Conservation (phyloP, 495 filamentous ascomycete species). For the Chaetomium fimeti region DNA sequence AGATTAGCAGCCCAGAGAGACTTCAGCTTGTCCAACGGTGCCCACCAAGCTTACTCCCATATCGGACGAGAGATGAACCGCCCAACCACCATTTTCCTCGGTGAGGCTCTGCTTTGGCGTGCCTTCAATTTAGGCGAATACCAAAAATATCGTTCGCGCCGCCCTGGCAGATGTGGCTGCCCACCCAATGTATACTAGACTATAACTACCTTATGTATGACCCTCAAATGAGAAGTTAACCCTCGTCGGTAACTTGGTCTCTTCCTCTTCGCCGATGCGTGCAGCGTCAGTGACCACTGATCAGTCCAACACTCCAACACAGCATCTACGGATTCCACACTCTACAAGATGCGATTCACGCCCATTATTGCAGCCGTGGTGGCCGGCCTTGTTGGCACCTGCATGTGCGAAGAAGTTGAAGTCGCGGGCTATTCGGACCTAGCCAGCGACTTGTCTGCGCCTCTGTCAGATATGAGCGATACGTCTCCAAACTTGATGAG, state of each 20-base stretch:
- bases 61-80: conserved; percentile 5
- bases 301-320: too few relatives aligned
- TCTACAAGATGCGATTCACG: neutral
- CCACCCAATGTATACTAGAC: neutral
- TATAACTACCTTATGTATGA: too few relatives aligned
- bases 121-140: neutral
- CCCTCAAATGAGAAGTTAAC: neutral
- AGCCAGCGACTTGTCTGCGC: conserved; percentile 2
- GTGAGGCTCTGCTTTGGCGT: neutral
- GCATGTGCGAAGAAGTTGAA: conserved; percentile 3
- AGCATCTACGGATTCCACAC: conserved; percentile 4
- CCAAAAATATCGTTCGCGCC: neutral
- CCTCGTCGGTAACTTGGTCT: neutral
- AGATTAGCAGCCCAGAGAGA: neutral
- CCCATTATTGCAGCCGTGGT: neutral
- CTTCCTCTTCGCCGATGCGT: neutral
- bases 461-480: conserved; percentile 5
- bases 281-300: too few relatives aligned
- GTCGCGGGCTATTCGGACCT: conserved; percentile 8
- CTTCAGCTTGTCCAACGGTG: neutral
- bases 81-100: conserved; percentile 1
- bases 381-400: conserved; percentile 1
- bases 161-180: neutral
- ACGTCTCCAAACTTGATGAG: conserved; percentile 10
- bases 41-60: conserved; percentile 2